phyloP scores from a whole-genome alignment of 169 alveolate genomes.

The Perkinsus olseni region DNA sequence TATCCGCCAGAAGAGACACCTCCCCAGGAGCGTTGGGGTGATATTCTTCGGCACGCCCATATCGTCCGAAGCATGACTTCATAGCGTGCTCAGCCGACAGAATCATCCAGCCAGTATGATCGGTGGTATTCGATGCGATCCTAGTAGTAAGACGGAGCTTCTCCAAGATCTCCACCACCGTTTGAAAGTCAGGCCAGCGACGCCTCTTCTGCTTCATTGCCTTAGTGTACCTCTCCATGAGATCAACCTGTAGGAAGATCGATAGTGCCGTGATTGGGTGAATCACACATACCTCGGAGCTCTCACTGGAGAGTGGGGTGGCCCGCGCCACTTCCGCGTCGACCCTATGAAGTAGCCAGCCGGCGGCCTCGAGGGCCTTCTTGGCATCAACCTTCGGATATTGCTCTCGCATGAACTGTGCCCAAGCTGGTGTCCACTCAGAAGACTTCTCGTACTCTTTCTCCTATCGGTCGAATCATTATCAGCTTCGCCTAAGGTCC shows the following conservation, averaged over 20 bases:
- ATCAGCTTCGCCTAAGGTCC: not conserved
- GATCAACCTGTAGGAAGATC: not conserved
- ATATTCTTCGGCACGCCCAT: not conserved
- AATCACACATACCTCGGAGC: not conserved
- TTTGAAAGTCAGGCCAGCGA: not conserved
- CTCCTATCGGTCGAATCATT: not conserved
- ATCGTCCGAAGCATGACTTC: not conserved
- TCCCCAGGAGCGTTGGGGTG: not conserved
- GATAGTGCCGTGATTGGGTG: not conserved
- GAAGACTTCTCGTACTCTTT: not conserved
- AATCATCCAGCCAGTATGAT: not conserved
- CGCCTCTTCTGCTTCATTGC: not conserved
- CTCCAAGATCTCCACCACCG: not conserved
- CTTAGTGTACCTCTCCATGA: not conserved
- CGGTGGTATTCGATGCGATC: not conserved
- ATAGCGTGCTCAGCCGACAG: not conserved
- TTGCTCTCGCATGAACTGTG: not conserved
- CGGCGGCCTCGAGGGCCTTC: not conserved
- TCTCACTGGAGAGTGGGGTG: not conserved
- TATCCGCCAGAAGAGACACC: not conserved
- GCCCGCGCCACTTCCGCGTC: not conserved
- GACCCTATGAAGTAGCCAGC: not conserved
- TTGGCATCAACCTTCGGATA: not conserved
- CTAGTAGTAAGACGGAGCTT: not conserved
- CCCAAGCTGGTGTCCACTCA: not conserved